These are phyloP conservation scores for Rubia balearica DNA, from an alignment of 305 asterid genomes.

Conservation along the genomic window DNA sequence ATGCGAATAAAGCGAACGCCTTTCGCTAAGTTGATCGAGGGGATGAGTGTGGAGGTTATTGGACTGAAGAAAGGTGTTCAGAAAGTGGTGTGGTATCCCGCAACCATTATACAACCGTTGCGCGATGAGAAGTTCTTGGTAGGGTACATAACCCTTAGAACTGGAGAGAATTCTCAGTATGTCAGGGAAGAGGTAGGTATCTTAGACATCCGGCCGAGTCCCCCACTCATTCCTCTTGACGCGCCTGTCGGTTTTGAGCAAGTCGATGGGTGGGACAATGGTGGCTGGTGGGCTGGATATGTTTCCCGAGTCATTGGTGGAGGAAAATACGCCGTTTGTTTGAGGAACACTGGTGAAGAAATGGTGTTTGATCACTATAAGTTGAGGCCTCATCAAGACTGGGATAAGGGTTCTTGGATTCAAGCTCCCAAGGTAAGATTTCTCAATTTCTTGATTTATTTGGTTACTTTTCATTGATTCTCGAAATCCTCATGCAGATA, in stretches of 20 bases:
- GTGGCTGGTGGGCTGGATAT: conserved; percentile 14
- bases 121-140: conserved; percentile 3
- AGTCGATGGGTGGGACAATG: conserved; percentile 10
- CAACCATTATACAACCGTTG: not conserved
- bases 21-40: not conserved
- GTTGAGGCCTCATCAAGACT: not conserved
- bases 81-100: conserved; percentile 11
- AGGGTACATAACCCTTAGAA: conserved; percentile 5
- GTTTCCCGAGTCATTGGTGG: conserved; percentile 1
- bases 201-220: not conserved
- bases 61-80: not conserved
- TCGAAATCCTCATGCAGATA: not conserved
- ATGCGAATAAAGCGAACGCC: conserved; percentile 6
- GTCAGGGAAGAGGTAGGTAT: not conserved
- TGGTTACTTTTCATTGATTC: not conserved
- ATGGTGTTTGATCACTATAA: conserved; percentile 4
- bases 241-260: conserved; percentile 2
- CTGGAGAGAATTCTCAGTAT: not conserved
- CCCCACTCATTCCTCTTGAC: not conserved
- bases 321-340: conserved; percentile 12
- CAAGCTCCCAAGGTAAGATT: not conserved
- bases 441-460: not conserved
- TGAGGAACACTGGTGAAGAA: conserved; percentile 6
- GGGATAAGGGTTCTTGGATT: not conserved
- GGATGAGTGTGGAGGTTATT: conserved; percentile 12